A percentile compares a stretch with the other conserved stretches of the same genome.
These are phyloP conservation scores for Dioscorea alata DNA, from an alignment of 106 monocot species.

Conservation along the genomic window DNA sequence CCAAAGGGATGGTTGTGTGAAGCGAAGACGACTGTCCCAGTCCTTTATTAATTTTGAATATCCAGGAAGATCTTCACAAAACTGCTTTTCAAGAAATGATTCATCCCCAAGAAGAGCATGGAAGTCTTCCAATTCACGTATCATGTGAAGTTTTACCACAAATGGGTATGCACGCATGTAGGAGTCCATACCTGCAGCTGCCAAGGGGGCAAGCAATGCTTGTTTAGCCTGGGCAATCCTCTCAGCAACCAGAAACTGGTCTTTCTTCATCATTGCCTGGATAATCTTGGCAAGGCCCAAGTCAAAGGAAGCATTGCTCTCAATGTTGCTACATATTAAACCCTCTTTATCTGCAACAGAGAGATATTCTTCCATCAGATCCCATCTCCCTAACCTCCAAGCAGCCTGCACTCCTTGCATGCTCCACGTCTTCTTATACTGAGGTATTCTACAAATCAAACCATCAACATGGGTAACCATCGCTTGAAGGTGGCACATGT, in stretches of 20 bases:
- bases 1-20: slow-evolving; percentile 92
- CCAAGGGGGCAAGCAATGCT: slow-evolving; percentile 80
- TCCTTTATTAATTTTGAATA: slow-evolving; percentile 67
- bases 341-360: slow-evolving; percentile 55
- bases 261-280: slow-evolving; percentile 95
- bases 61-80: slow-evolving; percentile 48
- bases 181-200: slow-evolving; percentile 99
- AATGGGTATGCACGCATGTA: slow-evolving; percentile 98
- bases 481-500: slow-evolving; percentile 98
- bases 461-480: slow-evolving; percentile 99
- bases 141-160: slow-evolving; percentile 92
- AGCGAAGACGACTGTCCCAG: slow-evolving; percentile 85
- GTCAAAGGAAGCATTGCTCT: slow-evolving; percentile 84
- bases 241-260: slow-evolving; percentile 69
- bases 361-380: slow-evolving; percentile 92
- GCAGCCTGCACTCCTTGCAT: slow-evolving; percentile 99
- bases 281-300: slow-evolving; percentile 90
- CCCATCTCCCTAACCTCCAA: slow-evolving; percentile 95
- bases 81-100: slow-evolving; percentile 69
- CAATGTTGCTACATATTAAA: slow-evolving; percentile 32
- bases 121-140: slow-evolving; percentile 90
- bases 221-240: slow-evolving; percentile 87
- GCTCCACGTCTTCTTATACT: slow-evolving; percentile 89
- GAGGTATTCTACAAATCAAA: slow-evolving; percentile 67
- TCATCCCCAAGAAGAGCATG: slow-evolving; percentile 53